Evolutionary conservation across 2,329 filamentous ascomycete species (phyloP), one percentile per base, ranked within the genome.

Genomic region (Sclerotiophoma versabilis): DNA sequence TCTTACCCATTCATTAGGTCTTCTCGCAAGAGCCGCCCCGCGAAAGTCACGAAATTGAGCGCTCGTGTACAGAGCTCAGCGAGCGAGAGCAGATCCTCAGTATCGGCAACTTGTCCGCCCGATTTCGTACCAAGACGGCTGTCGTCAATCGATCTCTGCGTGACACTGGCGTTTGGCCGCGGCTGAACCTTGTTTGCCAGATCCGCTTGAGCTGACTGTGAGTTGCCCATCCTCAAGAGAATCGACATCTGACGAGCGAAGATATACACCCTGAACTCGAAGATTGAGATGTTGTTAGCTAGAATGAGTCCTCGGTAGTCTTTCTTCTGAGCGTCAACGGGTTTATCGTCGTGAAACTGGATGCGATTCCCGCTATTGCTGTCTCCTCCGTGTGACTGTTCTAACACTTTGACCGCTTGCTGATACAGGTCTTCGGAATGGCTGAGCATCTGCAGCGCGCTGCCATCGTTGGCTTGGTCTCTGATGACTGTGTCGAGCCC

Each of bases 181-280:
- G 66, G 66, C 56, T 68, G 67, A 58, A 69, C 66, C 66, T 69
- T 77, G 60, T 65, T 62, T 44, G 66, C 72, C n/a, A 79, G 66
- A 49, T 77, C 75, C n/a, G 75, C 66, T 49, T 75, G 71, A n/a
- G 76, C 70, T 8, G 74, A 75, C 12, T 74, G 69, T 33, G 76
- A 76, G 68, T 93, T 95, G n/a, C 90, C 92, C 1, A 96, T 83
- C 4, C 93, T 85, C 11, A 96, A 81, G 1, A 98, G 81, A 0
- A 99, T 77, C 2, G 89, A 85, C 58, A 96, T 86, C 67, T 99
- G 93, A 20, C 95, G 85, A 3, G 92, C 87, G 73, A 98, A 99
- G 11, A 99, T 87, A 72, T 99, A 99, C 64, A 90, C 91, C 43
- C 91, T 84, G 72, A 99, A 98, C 74, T 99, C 95, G 70, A 98